Base-by-base conservation (phyloP, 1,284 basidiomycete species). In the Anthracocystis panici-leucophaei region DNA sequence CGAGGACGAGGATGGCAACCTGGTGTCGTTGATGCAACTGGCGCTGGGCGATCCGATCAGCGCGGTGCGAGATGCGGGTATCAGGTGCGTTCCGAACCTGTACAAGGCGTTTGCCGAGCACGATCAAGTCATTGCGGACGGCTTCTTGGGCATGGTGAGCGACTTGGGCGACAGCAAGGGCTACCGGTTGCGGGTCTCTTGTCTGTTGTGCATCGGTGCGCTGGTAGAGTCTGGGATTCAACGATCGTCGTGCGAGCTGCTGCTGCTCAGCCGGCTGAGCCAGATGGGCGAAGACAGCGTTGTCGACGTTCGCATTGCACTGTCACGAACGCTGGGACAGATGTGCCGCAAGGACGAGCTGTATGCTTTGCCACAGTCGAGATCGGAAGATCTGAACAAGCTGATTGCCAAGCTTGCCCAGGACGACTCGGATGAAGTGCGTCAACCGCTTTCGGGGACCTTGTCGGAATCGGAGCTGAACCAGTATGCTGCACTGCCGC, bases 241-340 rank as follows among this genome's bases (percentile, higher is more conserved):
- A 45, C 52, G 77, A 11, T 79, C 79, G 11, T 77, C 87, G 38
- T 86, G 89, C 64, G 90, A 91, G 81, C 88, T 89, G 61, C 86
- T 88, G 48, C 89, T 92, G 70, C 89, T 93, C 84, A 86, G 88
- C 51, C 86, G 88, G 16, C 86, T 97, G 12, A 86, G 87, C 33
- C 82, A 84, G 51, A 88, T 97, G 51, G 89, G 90, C 16, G 93
- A 96, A 82, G 83, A 83, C 66, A 84, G 82, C n/a, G 90, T 97
- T 25, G 88, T 93, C 53, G 94, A 95, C 78, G 94, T 98, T 50
- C 90, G 94, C 45, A 93, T 97, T 64, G 91, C 90, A 8, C 88
- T 95, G 1, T 91, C 94, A 14, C 89, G 92, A 48, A 87, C 92
- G 33, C 86, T 90, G 21, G 89, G 89, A 41, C 84, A 86, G 45